A percentile compares a stretch with the other conserved stretches of the same genome.
Evolutionary conservation across 139 green algal genomes (phyloP).

Genomic region (Yamagishiella unicocca): DNA sequence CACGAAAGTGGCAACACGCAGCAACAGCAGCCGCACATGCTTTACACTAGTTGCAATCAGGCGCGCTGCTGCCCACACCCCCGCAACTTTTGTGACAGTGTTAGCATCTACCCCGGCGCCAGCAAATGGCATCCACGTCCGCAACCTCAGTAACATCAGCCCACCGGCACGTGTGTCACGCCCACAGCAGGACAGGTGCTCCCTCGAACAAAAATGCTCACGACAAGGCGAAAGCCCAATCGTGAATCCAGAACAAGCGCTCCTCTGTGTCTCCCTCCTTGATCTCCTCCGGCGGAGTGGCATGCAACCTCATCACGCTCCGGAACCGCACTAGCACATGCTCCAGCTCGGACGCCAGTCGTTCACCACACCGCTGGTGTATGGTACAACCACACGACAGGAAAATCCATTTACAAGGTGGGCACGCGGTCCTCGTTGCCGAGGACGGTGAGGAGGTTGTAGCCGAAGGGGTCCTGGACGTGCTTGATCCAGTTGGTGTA

Average conservation of each 20-base stretch:
- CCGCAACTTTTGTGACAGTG: neutral
- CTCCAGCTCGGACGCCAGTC: slow-evolving; percentile 7
- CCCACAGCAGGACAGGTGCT: slow-evolving; percentile 12
- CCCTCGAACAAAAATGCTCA: slow-evolving; percentile 22
- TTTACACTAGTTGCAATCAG: neutral
- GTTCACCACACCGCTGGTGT: no score
- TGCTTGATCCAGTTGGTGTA: slow-evolving; percentile 97
- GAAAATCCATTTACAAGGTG: slow-evolving; percentile 74
- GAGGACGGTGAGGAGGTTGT: slow-evolving; percentile 94
- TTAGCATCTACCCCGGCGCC: no score
- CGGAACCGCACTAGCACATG: neutral
- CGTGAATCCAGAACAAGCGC: neutral
- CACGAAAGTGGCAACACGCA: neutral
- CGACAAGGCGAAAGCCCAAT: neutral
- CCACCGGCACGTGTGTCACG: slow-evolving; percentile 23
- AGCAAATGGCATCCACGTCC: no score
- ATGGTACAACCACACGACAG: neutral
- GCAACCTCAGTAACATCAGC: neutral
- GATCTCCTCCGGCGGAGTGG: neutral
- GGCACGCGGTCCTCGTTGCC: slow-evolving; percentile 84
- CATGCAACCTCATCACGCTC: slow-evolving; percentile 1
- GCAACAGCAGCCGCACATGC: neutral
- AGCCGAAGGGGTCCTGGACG: slow-evolving; percentile 94
- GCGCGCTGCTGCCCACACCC: neutral
- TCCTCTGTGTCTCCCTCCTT: neutral